Evolutionary conservation across 768 basidiomycete species (phyloP), one percentile per base, ranked within the genome.

Genomic region (Butyriboletus loyo): DNA sequence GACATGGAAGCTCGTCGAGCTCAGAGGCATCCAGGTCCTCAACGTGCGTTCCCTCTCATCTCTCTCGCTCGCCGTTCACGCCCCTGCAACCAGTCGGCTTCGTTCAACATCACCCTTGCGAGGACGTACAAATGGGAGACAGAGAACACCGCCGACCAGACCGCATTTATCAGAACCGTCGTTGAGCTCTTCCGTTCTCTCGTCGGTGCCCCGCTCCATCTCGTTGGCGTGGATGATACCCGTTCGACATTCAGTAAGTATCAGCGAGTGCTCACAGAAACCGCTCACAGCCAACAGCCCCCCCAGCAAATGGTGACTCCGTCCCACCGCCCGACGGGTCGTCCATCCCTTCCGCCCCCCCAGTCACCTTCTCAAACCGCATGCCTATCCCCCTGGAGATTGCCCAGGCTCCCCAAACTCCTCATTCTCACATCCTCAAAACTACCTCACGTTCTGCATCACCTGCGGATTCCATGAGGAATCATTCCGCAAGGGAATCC

Each of bases 111-210:
- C 54, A 92, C 90, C 1, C 79, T 98, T 47, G 84, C 88, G n/a
- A 81, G 91, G 67, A 85, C 91, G 24, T 98, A 98, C 72, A 79
- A 75, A 66, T 98, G 95, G 94, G 80, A 86, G 65, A 89, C 92
- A 0, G 94, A 96, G 62, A 80, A 78, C 50, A 66, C 77, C 30
- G 66, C 66, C 24, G 93, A 98, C 60, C 95, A 96, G 66, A 59
- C 73, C 13, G 70, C 71, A 13, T 98, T 98, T 67, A 66, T 97
- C 44, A 76, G 78, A 36, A 76, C 86, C 2, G 59, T 88, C 36
- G 71, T 93, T 53, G 78, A 83, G 39, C 73, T 86, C 31, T 88
- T 86, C 66, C 79, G 72, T 34, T 67, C 67, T 32, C 71, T 82
- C 22, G 67, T 79, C 21, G 73, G 72, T 21, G 72, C 75, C 3